Percentiles rank a stretch among this genome's conserved stretches.
Conservation (phyloP, 1,284 basidiomycete genomes). For the Rhodotorula sp. region DNA sequence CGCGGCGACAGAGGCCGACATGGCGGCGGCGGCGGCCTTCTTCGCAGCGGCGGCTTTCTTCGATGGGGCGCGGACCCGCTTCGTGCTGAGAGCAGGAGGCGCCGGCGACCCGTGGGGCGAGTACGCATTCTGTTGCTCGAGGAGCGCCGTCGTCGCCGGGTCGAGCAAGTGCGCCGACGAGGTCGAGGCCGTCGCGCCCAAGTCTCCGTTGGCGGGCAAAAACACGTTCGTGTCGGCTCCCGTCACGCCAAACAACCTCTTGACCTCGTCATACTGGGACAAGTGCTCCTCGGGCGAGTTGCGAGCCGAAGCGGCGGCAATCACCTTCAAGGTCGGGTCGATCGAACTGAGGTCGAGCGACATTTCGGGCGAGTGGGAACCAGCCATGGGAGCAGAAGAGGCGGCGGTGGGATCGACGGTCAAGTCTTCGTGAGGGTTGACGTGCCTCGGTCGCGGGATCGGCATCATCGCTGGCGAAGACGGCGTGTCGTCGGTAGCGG, state of each 20-base stretch:
- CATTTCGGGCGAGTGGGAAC: not conserved
- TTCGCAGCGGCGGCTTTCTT: constrained; percentile 3
- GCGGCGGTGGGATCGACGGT: not conserved
- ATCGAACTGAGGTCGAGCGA: constrained; percentile 7
- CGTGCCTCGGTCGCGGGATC: not conserved
- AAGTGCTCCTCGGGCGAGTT: not conserved
- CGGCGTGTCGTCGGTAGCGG: not conserved
- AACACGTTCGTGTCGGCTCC: not conserved
- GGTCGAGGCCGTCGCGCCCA: not conserved
- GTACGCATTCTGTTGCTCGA: not conserved
- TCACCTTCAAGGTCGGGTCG: constrained; percentile 12
- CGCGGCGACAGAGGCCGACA: not conserved
- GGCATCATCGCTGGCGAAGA: not conserved
- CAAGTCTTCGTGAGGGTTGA: not conserved
- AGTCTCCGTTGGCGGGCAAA: not conserved
- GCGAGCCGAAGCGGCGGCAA: constrained; percentile 4
- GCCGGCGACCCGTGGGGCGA: not conserved
- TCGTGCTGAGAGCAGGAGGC: not conserved
- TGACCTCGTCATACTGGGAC: constrained; percentile 14
- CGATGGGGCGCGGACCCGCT: not conserved
- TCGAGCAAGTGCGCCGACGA: not conserved
- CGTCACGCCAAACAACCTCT: constrained; percentile 13
- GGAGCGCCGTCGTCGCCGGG: not conserved
- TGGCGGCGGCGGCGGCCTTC: constrained; percentile 2
- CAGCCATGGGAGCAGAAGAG: not conserved